Conservation (phyloP, 495 filamentous ascomycete genomes). For the Daldinia vernicosa region DNA sequence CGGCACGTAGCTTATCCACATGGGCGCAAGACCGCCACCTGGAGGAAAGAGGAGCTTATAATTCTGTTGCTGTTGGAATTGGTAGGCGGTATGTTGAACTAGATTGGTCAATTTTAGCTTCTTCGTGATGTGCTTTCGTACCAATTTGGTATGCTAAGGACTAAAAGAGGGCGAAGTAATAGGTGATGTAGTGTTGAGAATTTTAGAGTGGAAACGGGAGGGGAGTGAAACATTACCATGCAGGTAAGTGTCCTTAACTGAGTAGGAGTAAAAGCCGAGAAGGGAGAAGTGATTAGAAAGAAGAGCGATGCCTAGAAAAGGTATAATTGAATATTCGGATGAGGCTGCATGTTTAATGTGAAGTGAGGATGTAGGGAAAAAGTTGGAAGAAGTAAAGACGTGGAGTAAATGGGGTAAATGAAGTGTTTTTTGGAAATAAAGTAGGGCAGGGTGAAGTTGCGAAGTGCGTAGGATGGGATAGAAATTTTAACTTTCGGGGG, state of each 20-base stretch:
- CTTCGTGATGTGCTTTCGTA: neutral
- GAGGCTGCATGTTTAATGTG: neutral
- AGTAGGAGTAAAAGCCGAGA: too few species aligned
- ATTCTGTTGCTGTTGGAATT: neutral
- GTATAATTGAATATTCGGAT: too few species aligned
- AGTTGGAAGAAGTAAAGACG: neutral
- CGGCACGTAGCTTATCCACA: neutral
- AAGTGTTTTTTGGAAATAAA: neutral
- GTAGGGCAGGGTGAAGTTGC: neutral
- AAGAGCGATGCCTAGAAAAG: too few species aligned
- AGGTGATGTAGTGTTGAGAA: neutral
- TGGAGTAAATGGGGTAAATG: neutral
- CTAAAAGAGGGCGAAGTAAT: neutral
- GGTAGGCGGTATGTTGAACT: neutral
- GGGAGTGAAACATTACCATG: neutral
- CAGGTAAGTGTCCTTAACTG: too few species aligned
- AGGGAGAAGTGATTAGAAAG: too few species aligned
- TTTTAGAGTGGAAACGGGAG: neutral
- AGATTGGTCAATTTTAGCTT: neutral
- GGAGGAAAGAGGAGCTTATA: neutral
- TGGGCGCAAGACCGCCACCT: neutral
- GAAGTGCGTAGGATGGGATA: neutral
- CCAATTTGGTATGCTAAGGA: neutral
- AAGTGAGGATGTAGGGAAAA: neutral
- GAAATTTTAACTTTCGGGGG: neutral